Percentiles rank a stretch among this genome's conserved stretches.
phyloP scores from a whole-genome alignment of 768 basidiomycete genomes.

The Phlebiopsis gigantea region DNA sequence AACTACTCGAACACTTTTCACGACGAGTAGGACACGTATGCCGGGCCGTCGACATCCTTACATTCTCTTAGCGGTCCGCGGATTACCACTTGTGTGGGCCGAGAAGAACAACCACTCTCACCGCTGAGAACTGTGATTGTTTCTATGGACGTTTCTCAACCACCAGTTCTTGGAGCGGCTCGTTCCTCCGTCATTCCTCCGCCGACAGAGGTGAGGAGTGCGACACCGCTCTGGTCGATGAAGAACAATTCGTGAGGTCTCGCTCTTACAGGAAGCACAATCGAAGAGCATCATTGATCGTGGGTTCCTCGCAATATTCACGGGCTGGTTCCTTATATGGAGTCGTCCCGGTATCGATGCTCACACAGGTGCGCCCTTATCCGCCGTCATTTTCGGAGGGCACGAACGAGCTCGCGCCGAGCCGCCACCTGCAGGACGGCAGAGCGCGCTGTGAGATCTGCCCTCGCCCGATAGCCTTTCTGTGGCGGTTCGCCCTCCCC shows the following conservation, averaged over 20 bases:
- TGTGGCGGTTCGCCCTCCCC: background rate
- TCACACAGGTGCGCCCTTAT: background rate
- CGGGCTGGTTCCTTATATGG: conserved; percentile 7
- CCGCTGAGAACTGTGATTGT: background rate
- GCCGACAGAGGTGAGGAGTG: background rate
- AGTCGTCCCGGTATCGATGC: background rate
- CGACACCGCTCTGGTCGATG: background rate
- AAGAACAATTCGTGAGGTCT: background rate
- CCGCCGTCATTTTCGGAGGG: background rate
- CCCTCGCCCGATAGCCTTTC: background rate
- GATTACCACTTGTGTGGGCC: background rate
- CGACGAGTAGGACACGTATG: background rate
- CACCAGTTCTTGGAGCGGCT: background rate
- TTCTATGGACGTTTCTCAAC: background rate
- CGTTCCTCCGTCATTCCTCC: conserved; percentile 1
- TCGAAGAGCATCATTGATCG: conserved; percentile 3
- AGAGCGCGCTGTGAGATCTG: background rate
- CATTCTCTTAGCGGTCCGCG: background rate
- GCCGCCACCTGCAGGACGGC: background rate
- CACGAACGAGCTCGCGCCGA: too few species aligned
- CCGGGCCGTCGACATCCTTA: background rate
- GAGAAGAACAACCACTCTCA: background rate
- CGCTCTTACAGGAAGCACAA: background rate
- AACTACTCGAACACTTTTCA: background rate
- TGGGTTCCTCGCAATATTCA: conserved; percentile 12